Conservation (phyloP, 2,329 filamentous ascomycete genomes). For the Coleophoma eucalyptorum region DNA sequence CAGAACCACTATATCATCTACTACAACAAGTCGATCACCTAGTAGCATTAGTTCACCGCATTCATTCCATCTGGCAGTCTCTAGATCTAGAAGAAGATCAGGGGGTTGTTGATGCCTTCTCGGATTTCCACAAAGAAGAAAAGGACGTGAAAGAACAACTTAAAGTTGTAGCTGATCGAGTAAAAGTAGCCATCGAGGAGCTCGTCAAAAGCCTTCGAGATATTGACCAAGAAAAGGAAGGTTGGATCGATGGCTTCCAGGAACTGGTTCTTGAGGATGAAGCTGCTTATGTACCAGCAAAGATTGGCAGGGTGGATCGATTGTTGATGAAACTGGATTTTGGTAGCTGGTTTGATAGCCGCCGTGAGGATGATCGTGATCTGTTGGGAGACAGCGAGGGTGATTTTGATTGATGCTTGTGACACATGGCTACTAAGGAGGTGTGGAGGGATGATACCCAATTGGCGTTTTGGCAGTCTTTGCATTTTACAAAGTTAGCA, state of each 20-base stretch:
- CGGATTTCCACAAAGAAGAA: constrained; percentile 71
- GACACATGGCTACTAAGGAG: too few species aligned
- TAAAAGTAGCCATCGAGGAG: constrained; percentile 65
- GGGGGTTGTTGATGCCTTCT: constrained; percentile 73
- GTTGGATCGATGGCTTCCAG: constrained; percentile 28
- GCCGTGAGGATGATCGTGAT: too few species aligned
- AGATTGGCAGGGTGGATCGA: constrained; percentile 76
- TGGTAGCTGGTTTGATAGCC: constrained; percentile 27
- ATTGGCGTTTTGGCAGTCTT: too few species aligned
- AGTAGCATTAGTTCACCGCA: constrained; percentile 69
- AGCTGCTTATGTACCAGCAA: constrained; percentile 62
- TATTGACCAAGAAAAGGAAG: constrained; percentile 41
- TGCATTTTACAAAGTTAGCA: too few species aligned
- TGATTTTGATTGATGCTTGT: too few species aligned
- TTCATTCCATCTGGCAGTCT: constrained; percentile 73
- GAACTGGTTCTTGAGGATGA: constrained; percentile 34
- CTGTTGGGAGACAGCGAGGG: too few species aligned
- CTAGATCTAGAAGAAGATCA: constrained; percentile 80
- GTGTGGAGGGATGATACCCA: too few species aligned
- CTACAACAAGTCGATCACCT: constrained; percentile 78
- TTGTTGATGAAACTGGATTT: constrained; percentile 86
- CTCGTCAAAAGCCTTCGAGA: constrained; percentile 51
- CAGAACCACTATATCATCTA: constrained; percentile 60
- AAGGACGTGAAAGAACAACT: constrained; percentile 62
- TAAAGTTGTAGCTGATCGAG: constrained; percentile 54